These are phyloP conservation scores for Mycena alexandri DNA, from an alignment of 768 basidiomycete genomes.

Conservation along the genomic window DNA sequence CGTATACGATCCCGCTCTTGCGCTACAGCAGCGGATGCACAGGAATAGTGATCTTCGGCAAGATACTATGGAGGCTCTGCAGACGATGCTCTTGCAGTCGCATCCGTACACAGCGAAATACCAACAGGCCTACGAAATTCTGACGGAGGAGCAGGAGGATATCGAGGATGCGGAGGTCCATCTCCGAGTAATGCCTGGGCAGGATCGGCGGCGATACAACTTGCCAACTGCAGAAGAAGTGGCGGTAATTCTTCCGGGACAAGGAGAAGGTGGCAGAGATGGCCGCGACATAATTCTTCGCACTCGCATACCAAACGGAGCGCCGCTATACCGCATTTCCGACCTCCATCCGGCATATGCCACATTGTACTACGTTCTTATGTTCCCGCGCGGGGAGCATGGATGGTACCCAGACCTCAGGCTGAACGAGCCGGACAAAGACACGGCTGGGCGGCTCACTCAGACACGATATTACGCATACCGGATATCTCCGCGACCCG, in stretches of 20 bases:
- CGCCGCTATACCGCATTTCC: conserved; percentile 39
- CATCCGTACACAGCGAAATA: no score
- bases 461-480: conserved; percentile 49
- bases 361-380: conserved; percentile 51
- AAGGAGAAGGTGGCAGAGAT: neutral
- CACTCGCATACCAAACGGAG: conserved; percentile 28
- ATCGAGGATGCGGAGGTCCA: neutral
- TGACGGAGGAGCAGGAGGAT: no score
- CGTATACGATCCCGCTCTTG: no score
- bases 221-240: neutral
- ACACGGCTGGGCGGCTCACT: conserved; percentile 41
- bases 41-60: no score
- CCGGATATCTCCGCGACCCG: conserved; percentile 42
- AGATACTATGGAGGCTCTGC: no score
- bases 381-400: conserved; percentile 48
- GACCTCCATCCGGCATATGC: conserved; percentile 46
- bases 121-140: no score
- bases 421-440: neutral
- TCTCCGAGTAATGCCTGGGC: neutral
- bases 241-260: neutral
- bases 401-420: conserved; percentile 47
- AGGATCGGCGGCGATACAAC: neutral
- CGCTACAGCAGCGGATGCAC: no score
- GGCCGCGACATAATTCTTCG: conserved; percentile 15
- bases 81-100: no score